phyloP scores from a whole-genome alignment of 768 basidiomycete species.

The Collybia mongolica region DNA sequence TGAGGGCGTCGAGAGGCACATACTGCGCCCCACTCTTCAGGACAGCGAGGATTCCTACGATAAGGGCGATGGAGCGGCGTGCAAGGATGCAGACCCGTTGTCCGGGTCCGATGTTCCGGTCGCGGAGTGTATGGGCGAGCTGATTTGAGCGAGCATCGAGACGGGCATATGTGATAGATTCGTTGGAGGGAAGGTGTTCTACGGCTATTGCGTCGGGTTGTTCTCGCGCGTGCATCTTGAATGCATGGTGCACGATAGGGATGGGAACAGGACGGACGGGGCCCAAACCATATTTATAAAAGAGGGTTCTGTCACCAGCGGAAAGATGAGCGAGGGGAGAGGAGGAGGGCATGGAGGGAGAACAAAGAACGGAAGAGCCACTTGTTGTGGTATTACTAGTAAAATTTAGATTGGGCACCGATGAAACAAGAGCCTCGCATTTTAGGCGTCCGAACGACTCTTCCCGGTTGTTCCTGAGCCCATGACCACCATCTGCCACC shows the following conservation, averaged over 20 bases:
- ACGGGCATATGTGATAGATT: constrained; percentile 45
- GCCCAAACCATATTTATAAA: constrained; percentile 46
- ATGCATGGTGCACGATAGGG: constrained; percentile 54
- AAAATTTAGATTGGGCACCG: no score
- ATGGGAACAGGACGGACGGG: constrained; percentile 34
- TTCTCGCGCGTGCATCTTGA: constrained; percentile 41
- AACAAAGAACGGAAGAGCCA: no score
- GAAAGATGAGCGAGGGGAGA: constrained; percentile 18
- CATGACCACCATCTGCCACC: no score
- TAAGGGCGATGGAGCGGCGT: constrained; percentile 51
- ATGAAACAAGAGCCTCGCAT: no score
- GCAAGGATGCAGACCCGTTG: constrained; percentile 55
- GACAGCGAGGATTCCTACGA: constrained; percentile 50
- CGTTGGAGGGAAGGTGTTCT: constrained; percentile 40
- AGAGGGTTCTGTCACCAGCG: constrained; percentile 39
- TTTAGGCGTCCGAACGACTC: no score
- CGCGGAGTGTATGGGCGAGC: constrained; percentile 42
- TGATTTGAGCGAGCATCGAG: constrained; percentile 48
- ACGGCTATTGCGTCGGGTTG: constrained; percentile 46
- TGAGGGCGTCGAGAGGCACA: constrained; percentile 56
- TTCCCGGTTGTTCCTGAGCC: no score
- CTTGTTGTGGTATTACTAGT: no score
- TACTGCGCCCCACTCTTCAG: constrained; percentile 61
- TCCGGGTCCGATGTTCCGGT: constrained; percentile 41
- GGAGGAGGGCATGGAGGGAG: no score